These are phyloP conservation scores for Biscutella laevigata DNA, from an alignment of 441 rosid genomes.

Conservation along the genomic window DNA sequence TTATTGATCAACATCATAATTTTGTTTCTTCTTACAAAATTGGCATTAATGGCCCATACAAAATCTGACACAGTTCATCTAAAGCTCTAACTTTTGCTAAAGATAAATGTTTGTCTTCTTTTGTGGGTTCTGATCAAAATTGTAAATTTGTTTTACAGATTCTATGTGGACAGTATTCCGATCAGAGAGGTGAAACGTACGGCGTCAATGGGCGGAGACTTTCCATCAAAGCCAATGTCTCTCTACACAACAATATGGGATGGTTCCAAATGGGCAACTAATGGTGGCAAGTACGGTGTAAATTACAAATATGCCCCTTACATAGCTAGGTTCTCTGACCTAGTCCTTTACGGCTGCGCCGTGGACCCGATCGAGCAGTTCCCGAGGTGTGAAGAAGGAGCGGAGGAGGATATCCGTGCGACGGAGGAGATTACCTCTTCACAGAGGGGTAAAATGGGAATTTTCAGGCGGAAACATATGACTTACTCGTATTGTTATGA, in stretches of 20 bases:
- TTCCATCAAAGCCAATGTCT: conserved; percentile 91
- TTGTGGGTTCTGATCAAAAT: conserved; percentile 6
- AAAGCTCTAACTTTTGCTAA: not conserved
- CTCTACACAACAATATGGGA: conserved; percentile 91
- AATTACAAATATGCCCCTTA: conserved; percentile 82
- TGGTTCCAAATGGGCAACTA: conserved; percentile 88
- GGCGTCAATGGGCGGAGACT: conserved; percentile 54
- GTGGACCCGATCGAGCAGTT: conserved; percentile 56
- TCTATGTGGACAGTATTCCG: conserved; percentile 62
- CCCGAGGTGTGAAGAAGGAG: conserved; percentile 28
- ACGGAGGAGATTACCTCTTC: conserved; percentile 10
- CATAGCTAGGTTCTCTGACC: conserved; percentile 41
- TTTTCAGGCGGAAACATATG: conserved; percentile 39
- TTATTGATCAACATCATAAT: not conserved
- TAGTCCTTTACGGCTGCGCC: conserved; percentile 68
- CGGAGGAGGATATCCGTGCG: conserved; percentile 4
- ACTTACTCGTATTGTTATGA: conserved; percentile 52
- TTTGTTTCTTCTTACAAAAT: not conserved
- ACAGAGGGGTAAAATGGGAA: conserved; percentile 32
- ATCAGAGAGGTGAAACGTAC: conserved; percentile 64
- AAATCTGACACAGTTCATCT: not conserved
- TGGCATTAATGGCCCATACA: too few species aligned
- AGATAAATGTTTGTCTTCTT: not conserved
- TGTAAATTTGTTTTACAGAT: conserved; percentile 37
- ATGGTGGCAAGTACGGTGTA: conserved; percentile 79